phyloP scores from a whole-genome alignment of 805 yeast genomes.

The Candida stauntonica region DNA sequence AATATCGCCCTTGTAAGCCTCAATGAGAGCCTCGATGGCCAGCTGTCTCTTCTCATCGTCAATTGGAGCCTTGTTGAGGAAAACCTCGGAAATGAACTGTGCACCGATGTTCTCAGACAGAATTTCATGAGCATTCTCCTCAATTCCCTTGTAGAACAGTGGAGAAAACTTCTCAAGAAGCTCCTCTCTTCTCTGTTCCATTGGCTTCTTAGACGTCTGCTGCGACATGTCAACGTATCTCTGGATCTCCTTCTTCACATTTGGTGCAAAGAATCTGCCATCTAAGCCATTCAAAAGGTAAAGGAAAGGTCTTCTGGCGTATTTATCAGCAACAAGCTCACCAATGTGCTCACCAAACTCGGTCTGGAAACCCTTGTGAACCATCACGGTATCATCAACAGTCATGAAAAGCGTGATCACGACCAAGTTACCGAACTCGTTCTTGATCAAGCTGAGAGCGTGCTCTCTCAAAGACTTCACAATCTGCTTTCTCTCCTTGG shows the following conservation, averaged over 20 bases:
- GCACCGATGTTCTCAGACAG: constrained; percentile 73
- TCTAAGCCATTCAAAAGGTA: constrained; percentile 75
- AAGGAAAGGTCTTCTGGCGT: constrained; percentile 83
- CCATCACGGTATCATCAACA: constrained; percentile 89
- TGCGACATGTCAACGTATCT: constrained; percentile 57
- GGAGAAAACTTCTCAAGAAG: constrained; percentile 63
- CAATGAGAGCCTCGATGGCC: constrained; percentile 53
- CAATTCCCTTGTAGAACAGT: constrained; percentile 50
- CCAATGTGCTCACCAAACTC: constrained; percentile 52
- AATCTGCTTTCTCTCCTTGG: constrained; percentile 85
- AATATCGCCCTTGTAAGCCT: constrained; percentile 62
- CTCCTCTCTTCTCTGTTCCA: constrained; percentile 69
- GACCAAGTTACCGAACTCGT: constrained; percentile 83
- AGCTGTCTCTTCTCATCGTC: constrained; percentile 38
- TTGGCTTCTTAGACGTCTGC: constrained; percentile 82
- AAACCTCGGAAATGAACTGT: constrained; percentile 75
- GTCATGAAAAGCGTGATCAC: constrained; percentile 74
- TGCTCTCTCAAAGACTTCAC: constrained; percentile 72
- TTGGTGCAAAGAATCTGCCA: constrained; percentile 77
- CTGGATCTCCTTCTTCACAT: constrained; percentile 53
- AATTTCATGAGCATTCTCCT: constrained; percentile 45
- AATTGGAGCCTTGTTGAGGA: constrained; percentile 49
- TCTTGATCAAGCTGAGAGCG: constrained; percentile 68
- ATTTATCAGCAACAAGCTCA: constrained; percentile 62
- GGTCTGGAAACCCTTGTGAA: constrained; percentile 63